Percentiles rank a stretch among this genome's conserved stretches.
Conservation (phyloP, 805 yeast genomes). For the Helenozyma rhizophorensis region DNA sequence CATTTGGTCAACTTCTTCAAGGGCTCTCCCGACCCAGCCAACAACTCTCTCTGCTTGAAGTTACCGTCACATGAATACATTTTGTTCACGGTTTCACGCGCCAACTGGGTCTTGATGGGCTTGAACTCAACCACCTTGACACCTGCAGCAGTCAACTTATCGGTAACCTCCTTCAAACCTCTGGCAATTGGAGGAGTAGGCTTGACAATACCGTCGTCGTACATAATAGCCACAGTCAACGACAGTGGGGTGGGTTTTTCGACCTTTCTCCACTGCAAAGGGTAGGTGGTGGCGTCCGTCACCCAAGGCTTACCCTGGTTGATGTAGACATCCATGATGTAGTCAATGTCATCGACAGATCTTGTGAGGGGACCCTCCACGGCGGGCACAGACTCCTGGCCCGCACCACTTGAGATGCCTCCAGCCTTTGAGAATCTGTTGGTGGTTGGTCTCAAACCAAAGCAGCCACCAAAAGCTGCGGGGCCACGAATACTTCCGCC, state of each 20-base stretch:
- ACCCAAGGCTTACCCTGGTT: conserved; percentile 66
- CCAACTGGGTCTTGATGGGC: conserved; percentile 55
- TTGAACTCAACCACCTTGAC: conserved; percentile 52
- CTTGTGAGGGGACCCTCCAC: conserved; percentile 69
- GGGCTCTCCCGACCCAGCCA: conserved; percentile 68
- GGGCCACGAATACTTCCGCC: conserved; percentile 71
- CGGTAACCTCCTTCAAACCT: conserved; percentile 47
- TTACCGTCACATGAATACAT: conserved; percentile 71
- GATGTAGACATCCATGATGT: conserved; percentile 59
- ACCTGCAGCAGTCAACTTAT: conserved; percentile 55
- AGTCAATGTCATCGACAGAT: conserved; percentile 60
- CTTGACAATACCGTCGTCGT: conserved; percentile 60
- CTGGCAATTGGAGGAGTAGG: conserved; percentile 65
- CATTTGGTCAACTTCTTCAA: conserved; percentile 58
- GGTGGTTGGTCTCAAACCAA: conserved; percentile 61
- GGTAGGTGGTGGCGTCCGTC: conserved; percentile 43
- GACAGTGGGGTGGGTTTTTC: conserved; percentile 33
- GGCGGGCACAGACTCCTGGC: conserved; percentile 62
- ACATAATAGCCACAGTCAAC: conserved; percentile 58
- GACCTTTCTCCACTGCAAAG: conserved; percentile 52
- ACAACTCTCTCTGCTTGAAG: conserved; percentile 45
- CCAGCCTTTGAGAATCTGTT: conserved; percentile 44
- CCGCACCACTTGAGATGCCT: conserved; percentile 53
- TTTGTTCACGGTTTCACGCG: conserved; percentile 52
- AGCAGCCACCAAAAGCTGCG: conserved; percentile 58